Evolutionary conservation across 768 basidiomycete species (phyloP).

Genomic region (Amanita polypyramis): DNA sequence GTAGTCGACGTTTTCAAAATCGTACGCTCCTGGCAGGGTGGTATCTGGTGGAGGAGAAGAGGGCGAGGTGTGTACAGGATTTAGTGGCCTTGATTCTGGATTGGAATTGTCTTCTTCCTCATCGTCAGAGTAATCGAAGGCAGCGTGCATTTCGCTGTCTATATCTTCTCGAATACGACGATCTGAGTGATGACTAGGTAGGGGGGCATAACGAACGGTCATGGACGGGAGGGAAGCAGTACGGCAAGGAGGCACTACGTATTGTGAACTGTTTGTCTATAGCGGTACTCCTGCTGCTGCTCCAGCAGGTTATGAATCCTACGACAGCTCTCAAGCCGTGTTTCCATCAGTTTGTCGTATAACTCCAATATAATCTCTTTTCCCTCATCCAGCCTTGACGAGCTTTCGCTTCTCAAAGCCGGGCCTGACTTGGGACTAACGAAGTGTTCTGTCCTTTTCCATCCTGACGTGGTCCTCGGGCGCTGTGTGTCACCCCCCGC

Average conservation of each 20-base stretch:
- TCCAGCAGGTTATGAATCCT: constrained; percentile 53
- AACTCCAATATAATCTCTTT: constrained; percentile 48
- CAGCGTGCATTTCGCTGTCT: constrained; percentile 66
- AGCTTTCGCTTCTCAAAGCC: constrained; percentile 31
- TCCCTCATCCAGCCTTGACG: constrained; percentile 7
- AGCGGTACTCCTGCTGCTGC: constrained; percentile 19
- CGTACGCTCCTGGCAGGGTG: constrained; percentile 42
- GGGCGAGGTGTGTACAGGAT: constrained; percentile 27
- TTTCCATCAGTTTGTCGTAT: constrained; percentile 65
- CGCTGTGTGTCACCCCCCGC: constrained; percentile 10
- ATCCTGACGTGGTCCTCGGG: background rate
- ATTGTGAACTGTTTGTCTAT: constrained; percentile 2
- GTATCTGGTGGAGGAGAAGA: constrained; percentile 14
- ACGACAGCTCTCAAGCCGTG: constrained; percentile 68
- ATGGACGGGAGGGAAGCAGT: constrained; percentile 16
- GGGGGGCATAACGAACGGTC: constrained; percentile 57
- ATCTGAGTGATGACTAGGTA: constrained; percentile 47
- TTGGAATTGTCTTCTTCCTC: constrained; percentile 46
- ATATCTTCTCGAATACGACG: constrained; percentile 31
- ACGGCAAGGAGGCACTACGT: background rate
- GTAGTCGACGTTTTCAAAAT: constrained; percentile 76
- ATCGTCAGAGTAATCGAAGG: constrained; percentile 74
- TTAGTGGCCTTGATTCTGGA: constrained; percentile 45
- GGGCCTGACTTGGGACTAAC: constrained; percentile 15
- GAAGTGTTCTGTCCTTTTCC: background rate